Conservation (phyloP, 176 grass and related monocot genomes). For the Oryza longistaminata region DNA sequence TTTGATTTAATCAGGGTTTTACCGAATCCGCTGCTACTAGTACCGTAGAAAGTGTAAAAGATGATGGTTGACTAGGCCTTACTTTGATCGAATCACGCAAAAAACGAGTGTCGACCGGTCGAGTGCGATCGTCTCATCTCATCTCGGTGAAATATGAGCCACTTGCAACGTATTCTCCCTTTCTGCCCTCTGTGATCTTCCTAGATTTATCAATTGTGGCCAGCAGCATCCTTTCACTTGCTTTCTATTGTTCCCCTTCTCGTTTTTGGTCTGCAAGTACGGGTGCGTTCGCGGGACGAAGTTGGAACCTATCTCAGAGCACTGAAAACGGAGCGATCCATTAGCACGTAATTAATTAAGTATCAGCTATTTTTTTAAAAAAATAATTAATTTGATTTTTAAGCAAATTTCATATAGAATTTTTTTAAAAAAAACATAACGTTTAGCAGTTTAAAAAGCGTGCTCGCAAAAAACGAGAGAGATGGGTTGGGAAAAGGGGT, state of each 20-base stretch:
- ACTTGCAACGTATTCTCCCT: not conserved
- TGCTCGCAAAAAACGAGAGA: too few relatives aligned
- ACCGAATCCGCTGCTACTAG: not conserved
- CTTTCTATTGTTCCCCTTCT: not conserved
- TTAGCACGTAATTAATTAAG: too few relatives aligned
- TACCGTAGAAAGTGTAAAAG: not conserved
- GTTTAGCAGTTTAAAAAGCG: too few relatives aligned
- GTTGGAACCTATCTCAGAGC: too few relatives aligned
- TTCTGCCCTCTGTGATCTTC: not conserved
- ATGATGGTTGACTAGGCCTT: not conserved
- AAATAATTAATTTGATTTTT: too few relatives aligned
- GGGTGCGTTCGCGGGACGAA: too few relatives aligned
- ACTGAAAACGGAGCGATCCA: too few relatives aligned
- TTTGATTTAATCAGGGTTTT: not conserved
- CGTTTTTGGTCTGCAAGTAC: slow-evolving; percentile 24
- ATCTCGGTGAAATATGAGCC: not conserved
- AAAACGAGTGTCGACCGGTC: not conserved
- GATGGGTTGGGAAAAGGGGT: too few relatives aligned
- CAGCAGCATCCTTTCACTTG: slow-evolving; percentile 2
- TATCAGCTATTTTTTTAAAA: too few relatives aligned
- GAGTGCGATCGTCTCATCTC: not conserved
- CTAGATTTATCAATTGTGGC: not conserved
- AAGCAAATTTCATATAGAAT: too few relatives aligned
- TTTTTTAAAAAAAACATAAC: too few relatives aligned
- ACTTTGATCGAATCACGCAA: not conserved